Base-by-base conservation (phyloP, 306 rosid species). In the Sindora glabra region DNA sequence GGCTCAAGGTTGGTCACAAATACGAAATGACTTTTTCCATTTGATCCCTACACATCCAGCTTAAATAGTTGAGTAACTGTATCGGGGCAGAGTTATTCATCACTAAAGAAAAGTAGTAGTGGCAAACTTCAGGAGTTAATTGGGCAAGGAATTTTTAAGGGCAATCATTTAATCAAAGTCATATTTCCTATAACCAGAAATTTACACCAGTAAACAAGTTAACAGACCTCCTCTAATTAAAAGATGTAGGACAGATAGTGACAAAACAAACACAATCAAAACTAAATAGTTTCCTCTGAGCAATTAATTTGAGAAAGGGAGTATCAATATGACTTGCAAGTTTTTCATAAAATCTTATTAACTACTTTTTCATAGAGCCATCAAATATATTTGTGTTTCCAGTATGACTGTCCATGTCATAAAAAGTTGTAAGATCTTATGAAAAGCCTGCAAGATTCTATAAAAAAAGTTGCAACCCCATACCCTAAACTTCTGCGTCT, bases 1-100 rank as follows among this genome's bases (percentile, higher is more conserved):
- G 99, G 99, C 69, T 78, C 87, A 41, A 94, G 90, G 71, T 94
- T 94, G 56, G 99, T 94, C 65, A 94, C 96, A 22, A 94, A 79
- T 67, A 89, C 79, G 73, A 94, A 94, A 80, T 94, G 97, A 62
- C 69, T 84, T 79, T 77, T 89, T 48, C 90, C 92, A 73, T 75
- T 86, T 33, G 94, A 86, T 21, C 94, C 94, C 99, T 94, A 62
- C 71, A 66, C 25, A 44, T 53, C 47, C 68, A 76, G 76, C 76
- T 68, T 61, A 59, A 70, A 75, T 30, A 55, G 47, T 47, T 60
- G 29, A 62, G 65, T 37, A 70, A 65, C 58, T 38, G 50, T 39
- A 72, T 48, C 19, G 16, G 9, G 26, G 48, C 47, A 32, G 37
- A 33, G 36, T 69, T 51, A 34, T 70, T 42, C 27, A 32, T 44